Evolutionary conservation across 2,329 filamentous ascomycete species (phyloP).

Genomic region (Trichoderma lentiforme): DNA sequence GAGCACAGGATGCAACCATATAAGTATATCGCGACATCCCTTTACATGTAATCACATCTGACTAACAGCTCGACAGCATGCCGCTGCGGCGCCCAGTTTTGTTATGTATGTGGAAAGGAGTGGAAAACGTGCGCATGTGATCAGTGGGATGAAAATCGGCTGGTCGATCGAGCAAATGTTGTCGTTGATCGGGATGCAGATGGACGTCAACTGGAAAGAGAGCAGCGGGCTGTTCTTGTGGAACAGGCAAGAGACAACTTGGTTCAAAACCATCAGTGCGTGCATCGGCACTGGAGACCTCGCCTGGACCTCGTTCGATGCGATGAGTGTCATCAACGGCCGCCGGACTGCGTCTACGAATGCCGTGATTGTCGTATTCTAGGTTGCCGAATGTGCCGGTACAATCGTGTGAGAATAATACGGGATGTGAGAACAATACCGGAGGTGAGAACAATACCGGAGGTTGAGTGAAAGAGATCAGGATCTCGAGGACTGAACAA

Average conservation of each 20-base stretch:
- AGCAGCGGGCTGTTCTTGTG: background rate
- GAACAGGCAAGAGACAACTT: background rate
- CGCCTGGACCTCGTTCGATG: background rate
- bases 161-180: background rate
- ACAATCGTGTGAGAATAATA: background rate
- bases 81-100: background rate
- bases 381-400: background rate
- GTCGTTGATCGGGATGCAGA: background rate
- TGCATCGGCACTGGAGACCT: background rate
- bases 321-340: background rate
- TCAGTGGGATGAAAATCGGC: background rate
- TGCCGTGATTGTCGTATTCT: background rate
- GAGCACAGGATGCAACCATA: background rate
- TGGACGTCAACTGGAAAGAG: background rate
- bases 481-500: too few relatives aligned
- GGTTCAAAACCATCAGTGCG: background rate
- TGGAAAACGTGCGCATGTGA: background rate
- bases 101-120: background rate
- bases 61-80: background rate
- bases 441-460: too few relatives aligned
- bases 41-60: background rate
- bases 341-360: background rate
- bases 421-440: too few relatives aligned
- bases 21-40: background rate
- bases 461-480: too few relatives aligned